These are phyloP conservation scores for Pelargonium citronellum DNA, from an alignment of 441 rosid species.

Conservation along the genomic window DNA sequence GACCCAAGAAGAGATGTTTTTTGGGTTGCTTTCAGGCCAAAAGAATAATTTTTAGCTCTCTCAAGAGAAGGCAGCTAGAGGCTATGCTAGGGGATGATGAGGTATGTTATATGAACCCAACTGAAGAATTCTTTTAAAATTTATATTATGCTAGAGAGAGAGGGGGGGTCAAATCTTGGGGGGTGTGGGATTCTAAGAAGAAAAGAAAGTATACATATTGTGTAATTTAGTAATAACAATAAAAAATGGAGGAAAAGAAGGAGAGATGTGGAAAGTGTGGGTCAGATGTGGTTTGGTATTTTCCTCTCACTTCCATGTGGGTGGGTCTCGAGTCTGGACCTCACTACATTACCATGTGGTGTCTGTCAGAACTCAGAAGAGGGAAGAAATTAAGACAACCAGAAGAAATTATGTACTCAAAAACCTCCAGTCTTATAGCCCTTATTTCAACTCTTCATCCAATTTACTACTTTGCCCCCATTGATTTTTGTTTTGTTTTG, in stretches of 20 bases:
- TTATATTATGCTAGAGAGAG: constrained; percentile 7
- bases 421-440: constrained; percentile 29
- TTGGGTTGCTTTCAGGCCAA: constrained; percentile 38
- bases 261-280: constrained; percentile 18
- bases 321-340: constrained; percentile 42
- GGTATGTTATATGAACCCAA: constrained; percentile 11
- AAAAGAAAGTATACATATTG: constrained; percentile 13
- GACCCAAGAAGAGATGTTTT: constrained; percentile 48
- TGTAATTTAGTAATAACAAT: constrained; percentile 11
- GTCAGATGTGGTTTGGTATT: constrained; percentile 38
- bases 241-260: constrained; percentile 4
- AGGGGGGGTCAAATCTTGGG: constrained; percentile 17
- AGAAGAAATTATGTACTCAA: constrained; percentile 42
- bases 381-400: constrained; percentile 26
- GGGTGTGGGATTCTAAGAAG: constrained; percentile 14
- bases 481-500: constrained; percentile 4
- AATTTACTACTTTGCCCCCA: neutral
- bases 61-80: constrained; percentile 24
- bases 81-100: constrained; percentile 9
- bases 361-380: constrained; percentile 41
- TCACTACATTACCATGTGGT: constrained; percentile 57
- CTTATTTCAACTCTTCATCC: constrained; percentile 22
- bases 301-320: constrained; percentile 41
- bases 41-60: constrained; percentile 34
- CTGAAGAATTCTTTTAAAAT: constrained; percentile 16